Evolutionary conservation across 208 protist genomes (phyloP), one percentile per base, ranked within the genome.

Genomic region (Trypanosoma brucei): DNA sequence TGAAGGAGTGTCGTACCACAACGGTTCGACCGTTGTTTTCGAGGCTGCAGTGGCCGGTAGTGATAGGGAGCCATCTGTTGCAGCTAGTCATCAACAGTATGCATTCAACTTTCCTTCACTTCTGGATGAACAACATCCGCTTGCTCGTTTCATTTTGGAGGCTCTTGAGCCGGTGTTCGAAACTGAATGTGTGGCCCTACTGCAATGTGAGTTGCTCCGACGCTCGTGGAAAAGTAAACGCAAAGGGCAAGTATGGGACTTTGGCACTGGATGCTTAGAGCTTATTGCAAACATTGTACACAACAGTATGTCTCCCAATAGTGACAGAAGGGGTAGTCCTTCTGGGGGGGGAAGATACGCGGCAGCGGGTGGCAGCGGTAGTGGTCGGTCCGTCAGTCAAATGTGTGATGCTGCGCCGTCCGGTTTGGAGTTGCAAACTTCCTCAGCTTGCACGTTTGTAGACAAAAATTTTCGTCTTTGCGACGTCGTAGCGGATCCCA

Each of bases 141-240:
- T 92, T n/a, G 59, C 81, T 13, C 59, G 72, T 14, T 71, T 72
- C 55, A 63, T 82, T 34, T 57, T 92, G 30, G 77, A 88, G 62
- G 70, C 79, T 6, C 58, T 88, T 44, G 67, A 83, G 56, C 73
- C 79, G 2, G 73, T 78, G 8, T n/a, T 88, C 1, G 77, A 82
- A 5, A 57, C 52, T n/a, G 62, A 78, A 5, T 59, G 54, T 33
- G 68, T 76, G 13, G 67, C 65, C 6, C 56, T 38, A 2, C 34
- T 92, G 30, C 81, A 92, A 61, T 92, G 78, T 64, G 69, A 73
- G 40, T 59, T 86, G 14, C 45, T 81, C 34, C 22, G 48, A 22
- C 70, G 71, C 35, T 58, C 73, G 13, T 88, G 74, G 75, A 56
- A 50, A 62, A 73, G 55, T 44, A 65, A 57, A 62, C 39, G 61